Base-by-base conservation (phyloP, 257 asterid species). In the Scutellaria barbata region DNA sequence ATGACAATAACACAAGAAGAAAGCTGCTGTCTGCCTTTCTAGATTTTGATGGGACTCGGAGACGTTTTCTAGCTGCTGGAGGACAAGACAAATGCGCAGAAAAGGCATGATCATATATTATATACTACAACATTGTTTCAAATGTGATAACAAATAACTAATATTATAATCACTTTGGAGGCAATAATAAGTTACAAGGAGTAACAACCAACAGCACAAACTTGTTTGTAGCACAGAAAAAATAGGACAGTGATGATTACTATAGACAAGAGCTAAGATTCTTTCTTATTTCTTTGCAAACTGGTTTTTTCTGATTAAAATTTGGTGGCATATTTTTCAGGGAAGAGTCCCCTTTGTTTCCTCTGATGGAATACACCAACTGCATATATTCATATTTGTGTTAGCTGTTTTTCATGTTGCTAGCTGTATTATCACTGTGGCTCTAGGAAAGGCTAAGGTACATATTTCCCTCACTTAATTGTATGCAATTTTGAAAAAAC, bases 351-450 rank as follows among this genome's bases (percentile, higher is more conserved):
- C 87, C 0, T 68, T 87, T 22, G 73, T 87, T 42, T 87, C 90
- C 8, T 3, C 81, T 0, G 73, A 76, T 17, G 87, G 87, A 16
- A 83, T 85, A 45, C 90, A 87, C 66, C 87, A 87, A 59, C 63
- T 83, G 52, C 93, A 85, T 58, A 81, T 81, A 54, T 85, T 85
- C 87, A 85, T 87, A 52, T 87, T 87, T 57, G 87, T 81, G 40
- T 71, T 83, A 3, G 88, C 88, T 60, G 76, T 87, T 66, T 79
- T 69, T 30, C 90, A 85, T 57, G 85, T 87, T 65, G 73, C 84
- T 4, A 74, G 71, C 63, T 87, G 90, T 50, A 63, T 85, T 1
- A 48, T 47, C 64, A 87, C 93, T 20, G 60, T 76, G 61, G 88
- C 83, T 50, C 66, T 87, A 37, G 87, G 88, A 53, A 75, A 73